Percentiles rank a stretch among this genome's conserved stretches.
Conservation (phyloP, 768 basidiomycete genomes). For the Dendrothele bispora region DNA sequence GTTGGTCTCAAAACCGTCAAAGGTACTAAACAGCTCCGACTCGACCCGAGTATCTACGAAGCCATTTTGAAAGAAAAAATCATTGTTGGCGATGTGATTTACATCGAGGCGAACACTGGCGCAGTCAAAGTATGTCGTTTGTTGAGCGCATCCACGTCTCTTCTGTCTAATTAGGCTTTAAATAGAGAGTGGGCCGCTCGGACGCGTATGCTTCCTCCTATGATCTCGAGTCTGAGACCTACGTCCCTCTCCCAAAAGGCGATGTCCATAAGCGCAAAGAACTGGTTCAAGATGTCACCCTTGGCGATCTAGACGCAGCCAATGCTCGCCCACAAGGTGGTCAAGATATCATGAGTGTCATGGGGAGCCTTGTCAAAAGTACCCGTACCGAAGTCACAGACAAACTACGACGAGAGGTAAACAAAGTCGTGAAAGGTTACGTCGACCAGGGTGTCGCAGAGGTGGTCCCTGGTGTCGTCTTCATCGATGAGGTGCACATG, state of each 20-base stretch:
- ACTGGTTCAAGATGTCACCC: slow-evolving; percentile 90
- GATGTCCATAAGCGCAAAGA: slow-evolving; percentile 97
- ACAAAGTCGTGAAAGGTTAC: slow-evolving; percentile 96
- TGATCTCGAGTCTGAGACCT: slow-evolving; percentile 97
- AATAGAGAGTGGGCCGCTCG: slow-evolving; percentile 93
- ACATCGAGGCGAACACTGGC: slow-evolving; percentile 91
- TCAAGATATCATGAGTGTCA: slow-evolving; percentile 98
- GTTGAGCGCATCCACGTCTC: neutral
- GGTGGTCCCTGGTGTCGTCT: slow-evolving; percentile 95
- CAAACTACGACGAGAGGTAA: slow-evolving; percentile 92
- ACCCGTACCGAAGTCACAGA: slow-evolving; percentile 96
- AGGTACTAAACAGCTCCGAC: slow-evolving; percentile 90
- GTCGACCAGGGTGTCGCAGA: slow-evolving; percentile 99
- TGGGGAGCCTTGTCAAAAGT: slow-evolving; percentile 88
- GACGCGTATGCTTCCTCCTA: slow-evolving; percentile 98
- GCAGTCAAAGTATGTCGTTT: slow-evolving; percentile 79
- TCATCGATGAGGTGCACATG: slow-evolving; percentile 99
- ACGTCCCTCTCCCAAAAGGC: slow-evolving; percentile 95
- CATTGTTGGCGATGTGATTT: slow-evolving; percentile 94
- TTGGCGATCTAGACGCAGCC: slow-evolving; percentile 94
- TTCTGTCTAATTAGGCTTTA: slow-evolving; percentile 3
- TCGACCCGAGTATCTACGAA: slow-evolving; percentile 96
- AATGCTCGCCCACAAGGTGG: slow-evolving; percentile 96
- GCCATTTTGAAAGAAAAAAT: slow-evolving; percentile 97
- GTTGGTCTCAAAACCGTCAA: slow-evolving; percentile 93